These are phyloP conservation scores for Elaphomyces granulatus DNA, from an alignment of 495 filamentous ascomycete species.

Conservation along the genomic window DNA sequence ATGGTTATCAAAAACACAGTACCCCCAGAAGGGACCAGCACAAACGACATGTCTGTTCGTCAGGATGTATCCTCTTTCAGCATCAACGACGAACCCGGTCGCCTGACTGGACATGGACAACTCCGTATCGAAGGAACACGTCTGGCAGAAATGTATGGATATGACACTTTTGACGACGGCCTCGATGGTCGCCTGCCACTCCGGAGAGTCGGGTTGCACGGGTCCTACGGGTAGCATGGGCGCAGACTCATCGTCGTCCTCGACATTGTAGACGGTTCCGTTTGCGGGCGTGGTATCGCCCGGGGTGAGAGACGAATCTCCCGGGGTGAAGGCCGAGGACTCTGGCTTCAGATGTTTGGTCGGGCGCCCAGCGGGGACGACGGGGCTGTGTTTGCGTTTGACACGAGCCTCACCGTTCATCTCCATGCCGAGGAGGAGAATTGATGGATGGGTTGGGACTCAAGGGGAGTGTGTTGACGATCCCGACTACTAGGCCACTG, in stretches of 20 bases:
- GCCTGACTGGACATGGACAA: conserved; percentile 85
- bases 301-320: conserved; percentile 26
- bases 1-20: conserved; percentile 96
- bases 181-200: conserved; percentile 96
- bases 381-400: conserved; percentile 48
- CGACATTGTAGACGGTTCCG: conserved; percentile 33
- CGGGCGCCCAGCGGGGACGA: conserved; percentile 37
- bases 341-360: conserved; percentile 41
- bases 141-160: conserved; percentile 97
- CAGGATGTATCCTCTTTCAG: conserved; percentile 80
- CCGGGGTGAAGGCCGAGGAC: conserved; percentile 18
- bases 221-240: conserved; percentile 27
- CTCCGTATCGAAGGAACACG: conserved; percentile 95
- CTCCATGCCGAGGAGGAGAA: conserved; percentile 42
- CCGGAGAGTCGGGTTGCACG: conserved; percentile 65
- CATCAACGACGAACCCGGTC: conserved; percentile 95
- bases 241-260: conserved; percentile 33
- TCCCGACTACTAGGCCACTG: too few relatives aligned
- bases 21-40: conserved; percentile 92
- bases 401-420: conserved; percentile 33
- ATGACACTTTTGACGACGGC: conserved; percentile 85
- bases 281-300: conserved; percentile 34
- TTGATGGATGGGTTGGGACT: too few relatives aligned
- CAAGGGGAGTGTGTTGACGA: too few relatives aligned
- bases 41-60: conserved; percentile 94